phyloP scores from a whole-genome alignment of 352 stramenopile genomes.

The Globisporangium canariense region DNA sequence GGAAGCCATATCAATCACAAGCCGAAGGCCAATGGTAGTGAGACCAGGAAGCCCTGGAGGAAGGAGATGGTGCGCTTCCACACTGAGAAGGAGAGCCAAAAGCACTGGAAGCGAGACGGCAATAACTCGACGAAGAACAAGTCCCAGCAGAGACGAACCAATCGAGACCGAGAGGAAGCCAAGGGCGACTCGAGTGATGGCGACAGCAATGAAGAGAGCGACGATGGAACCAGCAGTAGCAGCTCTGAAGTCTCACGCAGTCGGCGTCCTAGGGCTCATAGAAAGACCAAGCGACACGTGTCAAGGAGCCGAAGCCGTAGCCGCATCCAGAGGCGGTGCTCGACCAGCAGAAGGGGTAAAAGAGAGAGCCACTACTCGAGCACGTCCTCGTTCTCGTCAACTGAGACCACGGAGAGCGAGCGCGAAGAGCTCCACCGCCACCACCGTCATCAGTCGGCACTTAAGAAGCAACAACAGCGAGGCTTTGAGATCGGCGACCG shows the following conservation, averaged over 20 bases:
- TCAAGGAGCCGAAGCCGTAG: slow-evolving; percentile 4
- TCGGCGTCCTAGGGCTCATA: background rate
- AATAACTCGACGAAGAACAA: background rate
- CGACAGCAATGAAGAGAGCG: background rate
- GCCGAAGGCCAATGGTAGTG: background rate
- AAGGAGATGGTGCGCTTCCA: slow-evolving; percentile 13
- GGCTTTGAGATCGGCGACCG: slow-evolving; percentile 55
- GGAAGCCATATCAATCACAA: slow-evolving; percentile 8
- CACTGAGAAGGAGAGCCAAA: slow-evolving; percentile 1
- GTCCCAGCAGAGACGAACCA: background rate
- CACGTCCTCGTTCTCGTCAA: slow-evolving; percentile 8
- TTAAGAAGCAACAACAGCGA: slow-evolving; percentile 2
- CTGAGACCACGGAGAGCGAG: slow-evolving; percentile 11
- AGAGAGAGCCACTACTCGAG: slow-evolving; percentile 2
- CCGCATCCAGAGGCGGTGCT: background rate
- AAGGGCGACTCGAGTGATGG: slow-evolving; percentile 11
- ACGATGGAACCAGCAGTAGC: background rate
- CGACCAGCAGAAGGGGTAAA: background rate
- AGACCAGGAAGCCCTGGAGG: slow-evolving; percentile 2
- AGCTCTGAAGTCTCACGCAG: background rate
- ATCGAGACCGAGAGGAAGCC: background rate
- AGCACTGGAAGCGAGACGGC: background rate
- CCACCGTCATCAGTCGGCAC: background rate
- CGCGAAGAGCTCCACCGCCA: background rate
- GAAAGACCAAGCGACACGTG: background rate